Conservation (phyloP, 164 flowering plant genomes). For the Aristolochia fimbriata region DNA sequence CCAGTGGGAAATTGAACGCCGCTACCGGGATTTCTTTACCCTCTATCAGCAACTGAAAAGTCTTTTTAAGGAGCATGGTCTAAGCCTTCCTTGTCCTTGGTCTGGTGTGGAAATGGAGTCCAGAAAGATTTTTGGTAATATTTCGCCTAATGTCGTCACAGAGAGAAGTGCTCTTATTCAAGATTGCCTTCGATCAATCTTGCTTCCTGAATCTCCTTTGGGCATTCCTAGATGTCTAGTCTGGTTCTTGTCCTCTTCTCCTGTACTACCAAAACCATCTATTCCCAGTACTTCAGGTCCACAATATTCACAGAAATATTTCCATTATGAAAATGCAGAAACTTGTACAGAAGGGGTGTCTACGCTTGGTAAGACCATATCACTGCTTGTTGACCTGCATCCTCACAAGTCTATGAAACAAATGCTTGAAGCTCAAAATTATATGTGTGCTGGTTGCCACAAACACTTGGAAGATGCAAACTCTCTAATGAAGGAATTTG, state of each 20-base stretch:
- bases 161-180: constrained; percentile 84
- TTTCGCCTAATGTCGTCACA: constrained; percentile 70
- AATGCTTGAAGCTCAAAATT: constrained; percentile 68
- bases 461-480: constrained; percentile 59
- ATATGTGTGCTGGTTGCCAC: constrained; percentile 86
- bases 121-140: constrained; percentile 78
- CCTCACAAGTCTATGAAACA: constrained; percentile 63
- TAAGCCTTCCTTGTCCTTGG: constrained; percentile 80
- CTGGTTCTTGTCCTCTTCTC: constrained; percentile 67
- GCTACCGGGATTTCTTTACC: constrained; percentile 82
- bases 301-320: constrained; percentile 4
- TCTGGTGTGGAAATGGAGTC: constrained; percentile 68
- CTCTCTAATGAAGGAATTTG: constrained; percentile 51
- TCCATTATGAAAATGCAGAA: constrained; percentile 5
- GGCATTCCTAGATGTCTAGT: constrained; percentile 39
- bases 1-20: constrained; percentile 84
- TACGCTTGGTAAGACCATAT: constrained; percentile 64
- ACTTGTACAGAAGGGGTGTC: constrained; percentile 17
- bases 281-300: constrained; percentile 17
- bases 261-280: constrained; percentile 28
- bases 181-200: constrained; percentile 67
- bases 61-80: constrained; percentile 47
- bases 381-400: constrained; percentile 58
- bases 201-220: constrained; percentile 33
- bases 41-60: constrained; percentile 64